Percentiles rank a stretch among this genome's conserved stretches.
These are phyloP conservation scores for Gastrodia elata DNA, from an alignment of 106 monocot genomes.

Conservation along the genomic window DNA sequence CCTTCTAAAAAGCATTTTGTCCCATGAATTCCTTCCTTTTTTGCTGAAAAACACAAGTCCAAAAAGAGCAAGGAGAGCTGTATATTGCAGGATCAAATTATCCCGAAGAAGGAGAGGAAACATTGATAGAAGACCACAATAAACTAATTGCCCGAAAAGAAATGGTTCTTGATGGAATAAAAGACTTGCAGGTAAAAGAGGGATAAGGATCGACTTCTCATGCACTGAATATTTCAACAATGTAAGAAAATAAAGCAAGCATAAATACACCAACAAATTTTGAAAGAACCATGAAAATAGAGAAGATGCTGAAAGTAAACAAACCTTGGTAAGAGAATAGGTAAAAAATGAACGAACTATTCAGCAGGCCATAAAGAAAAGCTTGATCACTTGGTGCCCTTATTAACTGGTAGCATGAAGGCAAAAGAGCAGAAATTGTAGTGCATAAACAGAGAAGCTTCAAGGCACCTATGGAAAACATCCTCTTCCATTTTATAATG, in stretches of 20 bases:
- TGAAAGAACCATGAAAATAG: background rate
- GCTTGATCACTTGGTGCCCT: conserved; percentile 66
- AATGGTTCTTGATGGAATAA: conserved; percentile 66
- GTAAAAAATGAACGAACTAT: conserved; percentile 87
- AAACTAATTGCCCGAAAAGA: conserved; percentile 52
- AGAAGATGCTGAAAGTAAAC: background rate
- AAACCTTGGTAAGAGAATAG: conserved; percentile 93
- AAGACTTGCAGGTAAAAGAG: conserved; percentile 90
- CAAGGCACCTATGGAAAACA: conserved; percentile 43
- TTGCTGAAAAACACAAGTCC: conserved; percentile 41
- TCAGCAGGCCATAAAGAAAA: conserved; percentile 76
- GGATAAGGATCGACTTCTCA: conserved; percentile 90
- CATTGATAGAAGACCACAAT: conserved; percentile 74
- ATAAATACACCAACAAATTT: conserved; percentile 9
- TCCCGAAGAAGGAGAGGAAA: conserved; percentile 81
- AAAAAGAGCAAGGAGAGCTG: conserved; percentile 59
- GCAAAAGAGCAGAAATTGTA: conserved; percentile 54
- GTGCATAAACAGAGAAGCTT: conserved; percentile 48
- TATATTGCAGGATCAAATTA: conserved; percentile 60
- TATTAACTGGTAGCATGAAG: conserved; percentile 75
- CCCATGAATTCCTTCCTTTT: conserved; percentile 9
- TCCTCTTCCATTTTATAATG: conserved; percentile 83
- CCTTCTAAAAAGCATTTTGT: conserved; percentile 8
- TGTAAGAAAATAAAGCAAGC: background rate
- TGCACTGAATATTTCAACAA: conserved; percentile 54